Evolutionary conservation across 345 rosid species (phyloP).

Genomic region (Eucalyptus lansdowneana): DNA sequence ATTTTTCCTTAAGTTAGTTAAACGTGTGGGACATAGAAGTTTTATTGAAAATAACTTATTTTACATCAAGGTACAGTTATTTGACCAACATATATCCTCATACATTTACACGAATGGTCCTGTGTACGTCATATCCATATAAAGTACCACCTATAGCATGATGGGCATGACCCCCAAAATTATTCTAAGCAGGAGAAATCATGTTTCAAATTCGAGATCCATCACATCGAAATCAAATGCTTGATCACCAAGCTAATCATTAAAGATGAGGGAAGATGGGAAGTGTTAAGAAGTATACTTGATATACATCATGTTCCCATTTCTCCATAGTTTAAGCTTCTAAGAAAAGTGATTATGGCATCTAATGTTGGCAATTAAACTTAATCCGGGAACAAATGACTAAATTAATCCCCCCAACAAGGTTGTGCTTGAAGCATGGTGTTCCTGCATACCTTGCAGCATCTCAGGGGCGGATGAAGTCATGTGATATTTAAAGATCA

Average conservation of each 20-base stretch:
- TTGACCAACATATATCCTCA: background rate
- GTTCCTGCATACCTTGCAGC: background rate
- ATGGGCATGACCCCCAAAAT: no score
- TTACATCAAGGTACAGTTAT: background rate
- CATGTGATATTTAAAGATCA: background rate
- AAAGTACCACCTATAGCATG: background rate
- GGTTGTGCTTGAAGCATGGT: background rate
- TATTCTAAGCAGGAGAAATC: accelerated
- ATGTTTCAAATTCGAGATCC: accelerated
- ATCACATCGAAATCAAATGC: background rate
- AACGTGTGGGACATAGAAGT: background rate
- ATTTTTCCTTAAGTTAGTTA: background rate
- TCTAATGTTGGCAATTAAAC: background rate
- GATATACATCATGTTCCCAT: background rate
- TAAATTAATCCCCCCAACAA: background rate
- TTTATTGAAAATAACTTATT: background rate
- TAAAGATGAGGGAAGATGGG: background rate
- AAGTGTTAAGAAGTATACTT: background rate
- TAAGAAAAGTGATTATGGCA: background rate
- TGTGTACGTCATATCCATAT: background rate
- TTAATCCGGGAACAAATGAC: background rate
- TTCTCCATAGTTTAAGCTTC: background rate
- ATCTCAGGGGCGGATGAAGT: background rate
- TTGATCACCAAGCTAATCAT: background rate
- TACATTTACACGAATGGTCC: background rate